Conservation (phyloP, 2,329 filamentous ascomycete genomes). For the Orbilia javanica region DNA sequence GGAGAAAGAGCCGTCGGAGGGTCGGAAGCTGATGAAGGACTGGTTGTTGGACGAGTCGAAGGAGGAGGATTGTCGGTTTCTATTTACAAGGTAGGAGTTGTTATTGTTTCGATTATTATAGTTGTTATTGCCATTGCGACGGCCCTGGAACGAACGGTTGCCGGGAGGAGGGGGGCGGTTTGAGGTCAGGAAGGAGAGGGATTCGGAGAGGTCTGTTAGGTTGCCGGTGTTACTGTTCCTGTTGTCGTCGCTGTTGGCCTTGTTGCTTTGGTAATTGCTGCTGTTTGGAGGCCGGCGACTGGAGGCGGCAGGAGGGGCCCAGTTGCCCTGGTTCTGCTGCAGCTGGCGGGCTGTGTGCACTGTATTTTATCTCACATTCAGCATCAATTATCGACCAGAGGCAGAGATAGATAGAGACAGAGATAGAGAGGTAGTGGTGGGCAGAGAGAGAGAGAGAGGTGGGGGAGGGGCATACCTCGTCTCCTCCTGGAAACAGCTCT, state of each 20-base stretch:
- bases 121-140: background rate
- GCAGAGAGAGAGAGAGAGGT: background rate
- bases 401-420: background rate
- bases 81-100: background rate
- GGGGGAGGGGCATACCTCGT: background rate
- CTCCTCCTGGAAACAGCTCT: background rate
- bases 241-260: background rate
- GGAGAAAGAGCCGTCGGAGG: background rate
- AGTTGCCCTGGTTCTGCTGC: constrained; percentile 30
- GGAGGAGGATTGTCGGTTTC: background rate
- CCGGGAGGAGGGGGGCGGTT: background rate
- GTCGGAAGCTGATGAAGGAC: background rate
- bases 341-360: constrained; percentile 28
- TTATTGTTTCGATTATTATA: background rate
- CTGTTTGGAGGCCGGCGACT: background rate
- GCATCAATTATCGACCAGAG: background rate
- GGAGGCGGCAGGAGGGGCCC: constrained; percentile 20
- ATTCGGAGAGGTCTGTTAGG: constrained; percentile 31
- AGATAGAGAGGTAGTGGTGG: background rate
- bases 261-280: background rate
- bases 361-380: background rate
- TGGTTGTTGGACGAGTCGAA: background rate
- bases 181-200: constrained; percentile 33
- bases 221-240: background rate
- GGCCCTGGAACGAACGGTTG: background rate